Evolutionary conservation across 352 stramenopile genomes (phyloP).

Genomic region (Globisporangium heterothallicum): DNA sequence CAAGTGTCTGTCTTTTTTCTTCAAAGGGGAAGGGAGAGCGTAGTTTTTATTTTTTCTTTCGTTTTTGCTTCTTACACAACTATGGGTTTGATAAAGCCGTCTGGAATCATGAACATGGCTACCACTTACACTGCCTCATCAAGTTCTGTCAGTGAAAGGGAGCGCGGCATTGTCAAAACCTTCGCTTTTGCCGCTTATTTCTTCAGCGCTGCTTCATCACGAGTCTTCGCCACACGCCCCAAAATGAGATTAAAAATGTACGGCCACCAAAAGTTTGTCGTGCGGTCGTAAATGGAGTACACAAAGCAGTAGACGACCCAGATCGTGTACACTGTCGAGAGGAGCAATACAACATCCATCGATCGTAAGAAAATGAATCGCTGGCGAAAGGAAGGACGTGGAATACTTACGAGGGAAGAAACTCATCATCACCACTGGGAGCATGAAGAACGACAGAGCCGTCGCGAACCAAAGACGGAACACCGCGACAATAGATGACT

Average conservation of each 20-base stretch:
- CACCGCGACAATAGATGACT: conserved; percentile 59
- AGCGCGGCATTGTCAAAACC: background rate
- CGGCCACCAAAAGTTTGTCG: conserved; percentile 81
- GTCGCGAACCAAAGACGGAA: conserved; percentile 75
- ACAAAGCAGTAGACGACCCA: conserved; percentile 84
- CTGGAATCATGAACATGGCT: background rate
- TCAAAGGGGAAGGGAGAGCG: background rate
- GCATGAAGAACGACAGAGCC: conserved; percentile 50
- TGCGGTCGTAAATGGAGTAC: conserved; percentile 79
- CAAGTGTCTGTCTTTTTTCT: background rate
- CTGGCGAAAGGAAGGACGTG: background rate
- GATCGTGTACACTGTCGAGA: conserved; percentile 58
- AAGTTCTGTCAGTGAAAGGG: background rate
- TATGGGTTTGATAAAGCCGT: background rate
- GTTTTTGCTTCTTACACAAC: background rate
- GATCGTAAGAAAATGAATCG: background rate
- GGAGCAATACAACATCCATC: background rate
- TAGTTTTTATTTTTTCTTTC: conserved; percentile 9
- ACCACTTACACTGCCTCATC: background rate
- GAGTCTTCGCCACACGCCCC: conserved; percentile 54
- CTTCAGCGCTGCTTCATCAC: conserved; percentile 39
- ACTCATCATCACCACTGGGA: conserved; percentile 72
- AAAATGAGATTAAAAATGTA: conserved; percentile 81
- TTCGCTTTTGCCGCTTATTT: conserved; percentile 6
- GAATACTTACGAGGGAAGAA: conserved; percentile 68